Base-by-base conservation (phyloP, 148 eudicot genomes). In the Pharnaceum exiguum region DNA sequence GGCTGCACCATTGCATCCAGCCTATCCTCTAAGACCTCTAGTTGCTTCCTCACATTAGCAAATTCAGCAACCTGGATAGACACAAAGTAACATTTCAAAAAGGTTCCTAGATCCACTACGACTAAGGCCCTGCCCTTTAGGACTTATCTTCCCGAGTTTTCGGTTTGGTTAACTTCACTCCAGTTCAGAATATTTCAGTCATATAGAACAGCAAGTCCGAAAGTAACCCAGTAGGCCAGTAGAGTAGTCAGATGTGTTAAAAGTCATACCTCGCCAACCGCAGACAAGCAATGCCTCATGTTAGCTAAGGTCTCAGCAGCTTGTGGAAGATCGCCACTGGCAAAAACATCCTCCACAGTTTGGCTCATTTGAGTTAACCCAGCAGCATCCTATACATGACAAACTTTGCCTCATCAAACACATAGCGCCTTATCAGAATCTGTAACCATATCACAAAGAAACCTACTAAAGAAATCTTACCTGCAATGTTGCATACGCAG, bases 1-100 rank as follows among this genome's bases (percentile, higher is more conserved):
- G 98, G 98, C 77, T 91, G 98, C 65, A 91, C 98, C 98, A 91
- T 88, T n/a, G 90, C 75, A 46, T 91, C 98, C 49, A 91, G 76
- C 75, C 98, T 87, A 64, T 91, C 98, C 77, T 91, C 98, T 63
- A 91, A 71, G 29, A 91, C 98, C 74, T 87, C 96, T 57, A 91
- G 96, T 75, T 91, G 98, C 84, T 77, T 91, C 75, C 87, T 85
- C 51, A 91, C 77, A 68, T 91, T 91, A 11, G 98, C 98, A 72
- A 91, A 91, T 83, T 91, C 98, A 46, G 98, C 96, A 72, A 91
- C 98, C 98, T 91, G 80, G 74, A 68, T 71, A 63, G 50, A 17
- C 51, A 59, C 3, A 12, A 57, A 4, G 16, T 16, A 51, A 23
- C 47, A 27, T n/a, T n/a, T 29, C 38, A 30, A 8, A 7, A 62